Percentiles rank a stretch among this genome's conserved stretches.
phyloP scores from a whole-genome alignment of 768 basidiomycete genomes.

The Boletus coccyginus region DNA sequence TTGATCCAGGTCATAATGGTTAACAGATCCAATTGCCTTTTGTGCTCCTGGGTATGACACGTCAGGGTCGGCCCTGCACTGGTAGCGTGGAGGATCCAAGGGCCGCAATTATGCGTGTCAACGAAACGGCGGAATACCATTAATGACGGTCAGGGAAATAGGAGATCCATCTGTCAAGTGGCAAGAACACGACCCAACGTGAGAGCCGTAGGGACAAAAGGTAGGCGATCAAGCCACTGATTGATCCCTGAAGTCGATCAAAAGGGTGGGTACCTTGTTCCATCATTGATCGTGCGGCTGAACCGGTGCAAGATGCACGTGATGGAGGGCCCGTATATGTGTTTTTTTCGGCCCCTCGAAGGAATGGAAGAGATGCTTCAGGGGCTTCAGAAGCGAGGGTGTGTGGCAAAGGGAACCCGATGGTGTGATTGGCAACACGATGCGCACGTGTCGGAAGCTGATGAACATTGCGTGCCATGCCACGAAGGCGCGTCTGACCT shows the following conservation, averaged over 20 bases:
- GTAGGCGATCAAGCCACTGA: background rate
- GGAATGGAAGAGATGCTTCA: background rate
- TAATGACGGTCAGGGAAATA: background rate
- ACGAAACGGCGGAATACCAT: background rate
- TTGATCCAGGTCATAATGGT: background rate
- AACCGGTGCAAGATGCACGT: background rate
- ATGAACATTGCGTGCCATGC: background rate
- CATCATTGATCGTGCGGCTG: constrained; percentile 6
- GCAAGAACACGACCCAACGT: background rate
- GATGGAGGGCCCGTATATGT: background rate
- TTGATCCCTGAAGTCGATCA: background rate
- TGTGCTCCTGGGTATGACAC: background rate
- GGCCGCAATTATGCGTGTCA: background rate
- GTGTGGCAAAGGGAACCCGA: background rate
- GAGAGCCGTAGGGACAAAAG: background rate
- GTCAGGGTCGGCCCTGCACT: background rate
- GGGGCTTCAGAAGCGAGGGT: constrained; percentile 2
- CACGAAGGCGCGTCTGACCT: constrained; percentile 1
- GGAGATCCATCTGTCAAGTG: background rate
- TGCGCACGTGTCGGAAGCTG: constrained; percentile 1
- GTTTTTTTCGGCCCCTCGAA: background rate
- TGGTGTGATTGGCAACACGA: background rate
- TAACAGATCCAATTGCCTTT: background rate
- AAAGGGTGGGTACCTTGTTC: background rate
- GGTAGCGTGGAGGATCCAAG: background rate